phyloP scores from a whole-genome alignment of 805 yeast species.

The Priceomyces medius region DNA sequence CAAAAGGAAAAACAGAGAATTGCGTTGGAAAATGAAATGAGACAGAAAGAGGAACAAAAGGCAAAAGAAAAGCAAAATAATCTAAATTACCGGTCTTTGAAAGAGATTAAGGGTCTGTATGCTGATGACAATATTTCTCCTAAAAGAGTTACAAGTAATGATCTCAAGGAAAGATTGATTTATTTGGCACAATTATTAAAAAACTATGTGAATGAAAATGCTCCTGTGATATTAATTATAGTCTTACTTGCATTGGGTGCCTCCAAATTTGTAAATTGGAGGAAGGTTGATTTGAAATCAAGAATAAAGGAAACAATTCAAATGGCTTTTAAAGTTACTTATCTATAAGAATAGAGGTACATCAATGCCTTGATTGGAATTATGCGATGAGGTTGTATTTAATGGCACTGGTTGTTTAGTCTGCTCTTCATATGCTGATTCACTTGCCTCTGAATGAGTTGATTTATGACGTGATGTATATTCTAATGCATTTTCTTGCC shows the following conservation, averaged over 20 bases:
- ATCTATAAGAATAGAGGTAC: conserved; percentile 43
- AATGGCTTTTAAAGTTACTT: conserved; percentile 47
- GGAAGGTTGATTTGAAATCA: conserved; percentile 28
- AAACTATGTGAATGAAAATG: conserved; percentile 25
- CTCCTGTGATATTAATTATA: conserved; percentile 25
- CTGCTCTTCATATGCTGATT: neutral
- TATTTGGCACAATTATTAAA: conserved; percentile 20
- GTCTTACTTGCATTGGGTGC: conserved; percentile 20
- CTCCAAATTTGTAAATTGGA: conserved; percentile 20
- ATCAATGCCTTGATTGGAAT: conserved; percentile 42
- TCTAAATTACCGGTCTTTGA: conserved; percentile 29
- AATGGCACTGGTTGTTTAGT: neutral
- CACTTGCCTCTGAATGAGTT: neutral
- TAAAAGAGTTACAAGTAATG: conserved; percentile 1
- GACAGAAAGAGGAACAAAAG: conserved; percentile 20
- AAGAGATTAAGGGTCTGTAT: conserved; percentile 24
- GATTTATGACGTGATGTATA: neutral
- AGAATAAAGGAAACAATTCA: conserved; percentile 33
- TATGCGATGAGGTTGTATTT: conserved; percentile 7
- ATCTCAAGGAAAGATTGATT: conserved; percentile 15
- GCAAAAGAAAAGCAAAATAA: conserved; percentile 20
- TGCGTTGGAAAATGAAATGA: conserved; percentile 15
- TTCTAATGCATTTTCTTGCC: neutral
- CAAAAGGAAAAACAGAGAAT: conserved; percentile 12
- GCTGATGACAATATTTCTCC: neutral